Percentiles rank a stretch among this genome's conserved stretches.
Evolutionary conservation across 2,329 filamentous ascomycete species (phyloP).

Genomic region (Nannizzia gypsea): DNA sequence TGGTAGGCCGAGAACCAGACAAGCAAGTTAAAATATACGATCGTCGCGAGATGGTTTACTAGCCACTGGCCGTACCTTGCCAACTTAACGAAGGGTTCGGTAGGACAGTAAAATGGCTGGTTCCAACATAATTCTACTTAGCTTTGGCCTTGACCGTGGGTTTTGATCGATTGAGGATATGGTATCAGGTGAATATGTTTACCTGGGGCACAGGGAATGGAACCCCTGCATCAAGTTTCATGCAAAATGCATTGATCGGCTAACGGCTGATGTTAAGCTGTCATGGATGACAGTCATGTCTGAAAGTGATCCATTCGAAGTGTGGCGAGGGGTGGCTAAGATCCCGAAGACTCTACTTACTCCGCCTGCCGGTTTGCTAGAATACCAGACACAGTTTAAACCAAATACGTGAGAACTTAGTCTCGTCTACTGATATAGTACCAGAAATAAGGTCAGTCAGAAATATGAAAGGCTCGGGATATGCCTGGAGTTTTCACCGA

Average conservation of each 20-base stretch:
- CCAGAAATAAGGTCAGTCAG: neutral
- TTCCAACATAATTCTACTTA: neutral
- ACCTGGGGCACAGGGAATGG: neutral
- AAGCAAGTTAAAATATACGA: neutral
- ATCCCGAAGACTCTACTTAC: neutral
- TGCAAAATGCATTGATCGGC: neutral
- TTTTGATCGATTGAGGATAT: neutral
- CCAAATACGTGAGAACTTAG: neutral
- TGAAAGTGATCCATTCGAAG: neutral
- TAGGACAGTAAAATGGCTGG: neutral
- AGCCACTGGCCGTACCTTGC: neutral
- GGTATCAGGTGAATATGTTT: neutral
- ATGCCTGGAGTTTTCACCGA: neutral
- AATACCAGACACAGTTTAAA: neutral
- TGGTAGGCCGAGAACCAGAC: neutral
- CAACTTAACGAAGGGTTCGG: neutral
- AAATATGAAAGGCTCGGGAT: neutral
- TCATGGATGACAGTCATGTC: neutral
- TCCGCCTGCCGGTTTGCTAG: too few relatives aligned
- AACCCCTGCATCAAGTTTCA: neutral
- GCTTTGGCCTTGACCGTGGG: neutral
- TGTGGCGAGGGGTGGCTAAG: neutral
- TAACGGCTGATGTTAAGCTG: neutral
- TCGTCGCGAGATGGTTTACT: neutral
- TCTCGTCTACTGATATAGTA: too few relatives aligned